Conservation (phyloP, 2,329 filamentous ascomycete species). For the Arthrobotrys megalospora region DNA sequence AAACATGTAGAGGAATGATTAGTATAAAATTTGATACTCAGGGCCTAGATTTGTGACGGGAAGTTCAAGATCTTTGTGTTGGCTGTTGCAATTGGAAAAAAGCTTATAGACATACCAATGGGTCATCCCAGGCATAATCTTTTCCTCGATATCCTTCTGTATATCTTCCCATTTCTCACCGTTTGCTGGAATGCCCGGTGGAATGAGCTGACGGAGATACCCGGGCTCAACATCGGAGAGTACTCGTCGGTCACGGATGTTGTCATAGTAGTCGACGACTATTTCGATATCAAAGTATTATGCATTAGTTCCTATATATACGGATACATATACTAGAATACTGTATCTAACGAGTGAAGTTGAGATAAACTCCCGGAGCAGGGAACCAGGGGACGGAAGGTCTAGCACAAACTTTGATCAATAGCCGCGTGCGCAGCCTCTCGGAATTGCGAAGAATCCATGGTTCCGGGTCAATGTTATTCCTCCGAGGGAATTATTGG, state of each 20-base stretch:
- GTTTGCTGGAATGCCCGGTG: constrained; percentile 75
- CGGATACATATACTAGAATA: constrained; percentile 6
- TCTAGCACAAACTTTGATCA: constrained; percentile 79
- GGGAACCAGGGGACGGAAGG: background rate
- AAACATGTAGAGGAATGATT: constrained; percentile 11
- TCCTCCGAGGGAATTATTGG: constrained; percentile 7
- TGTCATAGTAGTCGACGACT: constrained; percentile 90
- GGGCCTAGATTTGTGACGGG: too few species aligned
- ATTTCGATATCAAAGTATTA: constrained; percentile 14
- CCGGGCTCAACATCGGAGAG: constrained; percentile 85
- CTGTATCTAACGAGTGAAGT: constrained; percentile 4
- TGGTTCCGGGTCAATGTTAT: constrained; percentile 66
- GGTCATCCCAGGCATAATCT: constrained; percentile 92
- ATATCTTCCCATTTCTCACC: constrained; percentile 84
- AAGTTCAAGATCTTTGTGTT: too few species aligned
- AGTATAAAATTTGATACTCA: background rate
- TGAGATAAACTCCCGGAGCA: constrained; percentile 27
- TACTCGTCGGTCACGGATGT: constrained; percentile 78
- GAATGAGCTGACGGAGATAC: constrained; percentile 86
- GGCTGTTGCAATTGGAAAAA: too few species aligned
- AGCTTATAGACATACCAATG: constrained; percentile 75
- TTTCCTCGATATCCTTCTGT: constrained; percentile 83
- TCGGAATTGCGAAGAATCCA: constrained; percentile 86
- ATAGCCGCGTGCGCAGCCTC: constrained; percentile 82
- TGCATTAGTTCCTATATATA: background rate